Percentiles rank a stretch among this genome's conserved stretches.
Evolutionary conservation across 805 yeast species (phyloP).

Genomic region (Metschnikowia sp.): DNA sequence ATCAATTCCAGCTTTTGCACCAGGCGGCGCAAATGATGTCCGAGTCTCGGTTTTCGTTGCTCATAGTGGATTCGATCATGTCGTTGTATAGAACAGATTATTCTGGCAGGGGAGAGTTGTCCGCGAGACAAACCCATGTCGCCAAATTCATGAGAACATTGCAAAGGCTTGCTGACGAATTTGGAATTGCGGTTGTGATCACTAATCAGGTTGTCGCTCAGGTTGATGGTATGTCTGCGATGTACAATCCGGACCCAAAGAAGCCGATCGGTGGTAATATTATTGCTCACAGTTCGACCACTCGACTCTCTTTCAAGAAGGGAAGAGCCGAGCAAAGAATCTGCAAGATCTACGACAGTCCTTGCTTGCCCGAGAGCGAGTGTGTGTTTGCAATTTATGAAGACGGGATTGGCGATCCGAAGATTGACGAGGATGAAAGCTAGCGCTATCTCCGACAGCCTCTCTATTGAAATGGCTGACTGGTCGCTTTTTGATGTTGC

Average conservation of each 20-base stretch:
- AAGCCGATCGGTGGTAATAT: conserved; percentile 98
- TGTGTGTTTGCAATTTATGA: conserved; percentile 94
- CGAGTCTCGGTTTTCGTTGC: conserved; percentile 81
- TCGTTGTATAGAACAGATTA: conserved; percentile 93
- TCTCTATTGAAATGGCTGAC: no score
- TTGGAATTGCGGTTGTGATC: conserved; percentile 94
- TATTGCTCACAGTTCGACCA: conserved; percentile 94
- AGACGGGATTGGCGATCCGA: conserved; percentile 96
- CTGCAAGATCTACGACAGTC: conserved; percentile 93
- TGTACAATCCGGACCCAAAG: conserved; percentile 93
- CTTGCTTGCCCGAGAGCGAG: conserved; percentile 94
- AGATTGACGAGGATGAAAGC: conserved; percentile 58
- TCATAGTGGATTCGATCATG: conserved; percentile 97
- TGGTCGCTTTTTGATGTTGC: not conserved
- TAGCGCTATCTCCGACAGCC: not conserved
- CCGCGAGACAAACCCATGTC: conserved; percentile 91
- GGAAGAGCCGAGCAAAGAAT: conserved; percentile 90
- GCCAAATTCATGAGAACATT: conserved; percentile 89
- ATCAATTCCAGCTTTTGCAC: conserved; percentile 79
- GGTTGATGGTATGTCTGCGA: conserved; percentile 83
- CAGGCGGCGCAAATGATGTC: conserved; percentile 97
- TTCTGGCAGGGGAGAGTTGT: conserved; percentile 91
- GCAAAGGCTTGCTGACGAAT: conserved; percentile 94
- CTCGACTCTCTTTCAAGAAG: conserved; percentile 84
- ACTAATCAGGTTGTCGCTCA: conserved; percentile 95